phyloP scores from a whole-genome alignment of 1,284 basidiomycete genomes.

The Microbotryum intermedium region DNA sequence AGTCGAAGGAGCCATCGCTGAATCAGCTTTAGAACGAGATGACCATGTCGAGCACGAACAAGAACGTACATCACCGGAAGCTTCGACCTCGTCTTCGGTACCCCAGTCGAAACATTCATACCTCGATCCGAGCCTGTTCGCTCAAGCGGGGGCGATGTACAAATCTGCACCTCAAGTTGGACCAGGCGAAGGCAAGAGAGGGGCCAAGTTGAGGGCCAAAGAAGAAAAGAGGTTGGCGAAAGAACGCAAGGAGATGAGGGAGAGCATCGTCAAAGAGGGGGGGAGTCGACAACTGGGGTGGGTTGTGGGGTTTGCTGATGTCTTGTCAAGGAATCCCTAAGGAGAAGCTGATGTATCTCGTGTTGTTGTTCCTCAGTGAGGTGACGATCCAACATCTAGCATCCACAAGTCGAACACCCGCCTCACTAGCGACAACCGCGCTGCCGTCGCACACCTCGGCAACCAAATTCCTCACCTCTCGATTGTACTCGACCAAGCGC shows the following conservation, averaged over 20 bases:
- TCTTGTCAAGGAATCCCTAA: neutral
- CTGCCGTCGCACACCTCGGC: slow-evolving; percentile 23
- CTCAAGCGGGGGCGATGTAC: slow-evolving; percentile 18
- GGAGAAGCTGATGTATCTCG: neutral
- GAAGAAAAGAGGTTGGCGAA: slow-evolving; percentile 7
- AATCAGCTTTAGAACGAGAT: neutral
- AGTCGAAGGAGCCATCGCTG: neutral
- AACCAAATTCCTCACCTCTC: slow-evolving; percentile 26
- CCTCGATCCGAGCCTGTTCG: slow-evolving; percentile 26
- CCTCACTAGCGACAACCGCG: slow-evolving; percentile 19
- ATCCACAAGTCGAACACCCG: neutral
- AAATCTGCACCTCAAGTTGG: neutral
- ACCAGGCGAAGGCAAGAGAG: slow-evolving; percentile 16
- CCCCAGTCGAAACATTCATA: slow-evolving; percentile 22
- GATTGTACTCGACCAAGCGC: slow-evolving; percentile 27
- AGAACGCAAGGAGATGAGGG: slow-evolving; percentile 11
- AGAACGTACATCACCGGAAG: neutral
- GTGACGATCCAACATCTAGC: slow-evolving; percentile 25
- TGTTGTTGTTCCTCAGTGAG: slow-evolving; percentile 8
- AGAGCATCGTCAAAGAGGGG: slow-evolving; percentile 9
- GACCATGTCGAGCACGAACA: neutral
- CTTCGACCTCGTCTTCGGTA: slow-evolving; percentile 1
- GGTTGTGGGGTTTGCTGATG: neutral
- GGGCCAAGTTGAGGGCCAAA: slow-evolving; percentile 4
- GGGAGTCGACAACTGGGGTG: slow-evolving; percentile 17